Conservation (phyloP, 2,329 filamentous ascomycete species). For the Arthrobotrys sphaeroides region DNA sequence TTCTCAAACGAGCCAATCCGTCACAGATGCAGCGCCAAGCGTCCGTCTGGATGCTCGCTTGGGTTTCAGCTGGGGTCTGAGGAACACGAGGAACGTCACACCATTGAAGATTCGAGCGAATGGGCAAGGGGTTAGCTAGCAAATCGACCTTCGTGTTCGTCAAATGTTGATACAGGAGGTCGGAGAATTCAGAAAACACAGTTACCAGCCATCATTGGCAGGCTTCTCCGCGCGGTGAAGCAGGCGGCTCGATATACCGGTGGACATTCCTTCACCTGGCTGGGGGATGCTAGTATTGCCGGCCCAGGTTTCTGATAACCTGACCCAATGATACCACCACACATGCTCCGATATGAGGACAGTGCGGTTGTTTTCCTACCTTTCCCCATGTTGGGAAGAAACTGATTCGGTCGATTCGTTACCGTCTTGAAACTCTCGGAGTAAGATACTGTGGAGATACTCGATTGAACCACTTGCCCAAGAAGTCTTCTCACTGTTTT, state of each 20-base stretch:
- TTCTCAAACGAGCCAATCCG: conserved; percentile 47
- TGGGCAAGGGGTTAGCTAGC: conserved; percentile 13
- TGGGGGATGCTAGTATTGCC: conserved; percentile 30
- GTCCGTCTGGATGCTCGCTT: conserved; percentile 21
- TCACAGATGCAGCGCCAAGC: conserved; percentile 51
- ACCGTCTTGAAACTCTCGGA: conserved; percentile 43
- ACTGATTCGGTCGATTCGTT: conserved; percentile 41
- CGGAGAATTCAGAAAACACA: conserved; percentile 29
- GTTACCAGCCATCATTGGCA: conserved; percentile 26
- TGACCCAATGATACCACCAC: conserved; percentile 29
- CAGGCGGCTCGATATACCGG: neutral
- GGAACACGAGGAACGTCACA: conserved; percentile 35
- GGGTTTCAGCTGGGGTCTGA: conserved; percentile 44
- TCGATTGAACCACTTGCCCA: conserved; percentile 9
- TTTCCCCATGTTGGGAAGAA: neutral
- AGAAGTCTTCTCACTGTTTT: neutral
- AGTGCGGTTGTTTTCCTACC: conserved; percentile 3
- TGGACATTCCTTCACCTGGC: conserved; percentile 37
- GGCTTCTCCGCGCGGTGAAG: neutral
- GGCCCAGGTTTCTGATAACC: conserved; percentile 5
- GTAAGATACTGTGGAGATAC: conserved; percentile 46
- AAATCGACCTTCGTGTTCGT: neutral
- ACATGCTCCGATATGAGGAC: conserved; percentile 6
- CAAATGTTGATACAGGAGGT: conserved; percentile 43
- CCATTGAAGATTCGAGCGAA: conserved; percentile 24